Conservation (phyloP, 2,329 filamentous ascomycete genomes). For the Fusarium scirpi region DNA sequence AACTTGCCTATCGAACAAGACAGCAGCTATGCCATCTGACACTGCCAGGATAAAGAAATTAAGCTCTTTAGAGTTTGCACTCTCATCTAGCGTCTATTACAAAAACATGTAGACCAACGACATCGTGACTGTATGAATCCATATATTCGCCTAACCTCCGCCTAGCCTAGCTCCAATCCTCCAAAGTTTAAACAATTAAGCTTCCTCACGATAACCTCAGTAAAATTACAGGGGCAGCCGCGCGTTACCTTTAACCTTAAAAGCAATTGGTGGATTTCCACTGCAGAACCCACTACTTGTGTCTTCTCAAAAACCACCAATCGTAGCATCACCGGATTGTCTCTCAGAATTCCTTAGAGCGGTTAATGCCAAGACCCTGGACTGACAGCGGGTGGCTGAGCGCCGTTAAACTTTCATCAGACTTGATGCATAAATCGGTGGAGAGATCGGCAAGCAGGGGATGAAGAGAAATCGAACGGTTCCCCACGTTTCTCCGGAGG, state of each 20-base stretch:
- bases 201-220: background rate
- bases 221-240: background rate
- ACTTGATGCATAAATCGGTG: background rate
- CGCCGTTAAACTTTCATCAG: background rate
- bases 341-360: background rate
- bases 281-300: background rate
- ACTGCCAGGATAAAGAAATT: background rate
- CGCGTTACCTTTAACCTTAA: background rate
- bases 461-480: conserved; percentile 7
- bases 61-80: background rate
- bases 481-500: conserved; percentile 31
- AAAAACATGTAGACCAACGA: no score
- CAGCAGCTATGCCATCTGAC: no score
- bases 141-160: background rate
- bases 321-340: background rate
- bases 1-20: no score
- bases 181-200: background rate
- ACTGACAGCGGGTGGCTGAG: conserved; percentile 5
- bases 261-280: background rate
- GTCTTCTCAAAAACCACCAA: background rate
- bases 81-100: background rate
- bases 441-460: conserved; percentile 18
- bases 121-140: background rate
- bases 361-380: background rate
- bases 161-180: background rate